These are phyloP conservation scores for Didymosphaeria variabile DNA, from an alignment of 2,329 filamentous ascomycete species.

Conservation along the genomic window DNA sequence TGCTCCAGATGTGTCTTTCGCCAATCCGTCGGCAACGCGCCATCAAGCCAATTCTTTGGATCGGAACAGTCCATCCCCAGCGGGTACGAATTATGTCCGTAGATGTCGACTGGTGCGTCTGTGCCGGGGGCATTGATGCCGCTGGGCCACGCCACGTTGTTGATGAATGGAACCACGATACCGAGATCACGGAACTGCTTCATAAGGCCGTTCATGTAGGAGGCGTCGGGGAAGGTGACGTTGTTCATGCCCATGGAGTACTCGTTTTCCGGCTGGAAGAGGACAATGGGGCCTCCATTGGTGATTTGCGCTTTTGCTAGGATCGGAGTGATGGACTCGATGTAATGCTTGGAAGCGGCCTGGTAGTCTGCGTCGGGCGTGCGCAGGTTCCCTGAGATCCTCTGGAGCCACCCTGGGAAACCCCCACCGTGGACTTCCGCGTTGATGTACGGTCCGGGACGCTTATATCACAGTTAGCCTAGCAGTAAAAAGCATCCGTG, in stretches of 20 bases:
- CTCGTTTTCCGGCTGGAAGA: conserved; percentile 83
- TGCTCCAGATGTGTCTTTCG: conserved; percentile 62
- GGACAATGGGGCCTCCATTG: conserved; percentile 78
- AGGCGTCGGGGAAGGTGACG: conserved; percentile 66
- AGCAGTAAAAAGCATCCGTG: conserved; percentile 18
- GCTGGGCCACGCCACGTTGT: conserved; percentile 69
- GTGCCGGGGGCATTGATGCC: conserved; percentile 71
- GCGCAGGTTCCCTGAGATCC: conserved; percentile 68
- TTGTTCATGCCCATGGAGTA: conserved; percentile 65
- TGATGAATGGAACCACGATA: conserved; percentile 76
- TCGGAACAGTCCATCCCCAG: conserved; percentile 67
- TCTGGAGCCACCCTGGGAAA: conserved; percentile 79
- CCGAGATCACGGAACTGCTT: conserved; percentile 72
- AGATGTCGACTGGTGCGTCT: conserved; percentile 66
- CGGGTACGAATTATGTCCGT: conserved; percentile 71
- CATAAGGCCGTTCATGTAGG: conserved; percentile 74
- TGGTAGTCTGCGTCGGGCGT: conserved; percentile 69
- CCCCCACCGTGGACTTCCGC: conserved; percentile 79
- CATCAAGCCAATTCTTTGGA: conserved; percentile 66
- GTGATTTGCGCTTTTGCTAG: conserved; percentile 81
- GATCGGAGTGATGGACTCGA: conserved; percentile 66
- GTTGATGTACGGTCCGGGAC: conserved; percentile 76
- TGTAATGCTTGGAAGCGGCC: conserved; percentile 67
- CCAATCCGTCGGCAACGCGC: conserved; percentile 63
- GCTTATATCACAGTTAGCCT: conserved; percentile 15